Evolutionary conservation across 257 asterid species (phyloP).

Genomic region (Solanum verrucosum): DNA sequence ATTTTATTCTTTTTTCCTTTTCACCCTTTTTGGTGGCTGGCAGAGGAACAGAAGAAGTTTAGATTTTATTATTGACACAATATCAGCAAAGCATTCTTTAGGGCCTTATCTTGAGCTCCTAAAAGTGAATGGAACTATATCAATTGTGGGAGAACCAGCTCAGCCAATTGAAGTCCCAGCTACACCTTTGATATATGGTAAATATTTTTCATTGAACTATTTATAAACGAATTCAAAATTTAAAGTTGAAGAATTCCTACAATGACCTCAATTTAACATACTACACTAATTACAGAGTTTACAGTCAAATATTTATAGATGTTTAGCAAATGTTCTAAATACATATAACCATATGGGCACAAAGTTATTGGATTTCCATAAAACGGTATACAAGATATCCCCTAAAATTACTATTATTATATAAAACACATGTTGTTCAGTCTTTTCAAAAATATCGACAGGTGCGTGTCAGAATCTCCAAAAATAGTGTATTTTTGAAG

Average conservation of each 20-base stretch:
- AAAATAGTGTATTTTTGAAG: no score
- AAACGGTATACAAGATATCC: not conserved
- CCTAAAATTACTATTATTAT: not conserved
- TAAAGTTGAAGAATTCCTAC: no score
- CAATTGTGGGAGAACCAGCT: conserved; percentile 70
- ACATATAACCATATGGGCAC: not conserved
- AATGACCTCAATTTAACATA: not conserved
- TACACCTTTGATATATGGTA: conserved; percentile 62
- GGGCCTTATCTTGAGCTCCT: conserved; percentile 54
- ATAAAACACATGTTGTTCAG: no score
- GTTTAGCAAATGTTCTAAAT: no score
- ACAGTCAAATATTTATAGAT: not conserved
- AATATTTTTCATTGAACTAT: not conserved
- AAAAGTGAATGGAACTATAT: conserved; percentile 63
- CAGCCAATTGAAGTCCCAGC: conserved; percentile 76
- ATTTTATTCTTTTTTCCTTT: not conserved
- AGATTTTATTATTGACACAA: conserved; percentile 62
- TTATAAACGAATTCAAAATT: no score
- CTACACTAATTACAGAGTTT: not conserved
- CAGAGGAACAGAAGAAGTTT: conserved; percentile 48
- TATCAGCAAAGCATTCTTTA: conserved; percentile 62
- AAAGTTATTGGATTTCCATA: no score
- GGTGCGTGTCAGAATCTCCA: no score
- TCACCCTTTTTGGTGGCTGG: not conserved
- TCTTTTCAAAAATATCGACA: no score